Percentiles rank a stretch among this genome's conserved stretches.
Evolutionary conservation across 495 filamentous ascomycete species (phyloP).

Genomic region (Bathelium albidoporum): DNA sequence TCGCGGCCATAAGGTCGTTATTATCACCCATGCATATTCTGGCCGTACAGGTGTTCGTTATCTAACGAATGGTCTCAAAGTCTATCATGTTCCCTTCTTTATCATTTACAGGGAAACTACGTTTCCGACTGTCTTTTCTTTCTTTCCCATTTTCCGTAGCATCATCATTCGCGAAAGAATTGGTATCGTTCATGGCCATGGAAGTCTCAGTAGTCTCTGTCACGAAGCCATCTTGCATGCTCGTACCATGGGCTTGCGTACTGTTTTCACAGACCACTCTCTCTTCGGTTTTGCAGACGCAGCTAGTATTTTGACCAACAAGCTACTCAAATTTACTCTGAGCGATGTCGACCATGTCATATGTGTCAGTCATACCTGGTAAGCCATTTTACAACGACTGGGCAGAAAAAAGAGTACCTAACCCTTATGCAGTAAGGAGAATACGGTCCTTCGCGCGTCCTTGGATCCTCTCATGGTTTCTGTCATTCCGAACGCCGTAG

Average conservation of each 20-base stretch:
- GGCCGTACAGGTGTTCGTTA: conserved; percentile 90
- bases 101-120: conserved; percentile 89
- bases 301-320: conserved; percentile 91
- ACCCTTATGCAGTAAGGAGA: conserved; percentile 66
- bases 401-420: neutral
- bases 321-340: conserved; percentile 86
- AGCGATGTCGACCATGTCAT: conserved; percentile 98
- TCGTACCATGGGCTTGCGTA: conserved; percentile 88
- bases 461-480: conserved; percentile 95
- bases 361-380: conserved; percentile 97
- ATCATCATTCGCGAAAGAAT: conserved; percentile 89
- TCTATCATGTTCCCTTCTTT: conserved; percentile 93
- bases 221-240: conserved; percentile 93
- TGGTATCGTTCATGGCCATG: conserved; percentile 95
- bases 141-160: conserved; percentile 93
- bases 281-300: conserved; percentile 96
- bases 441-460: conserved; percentile 89
- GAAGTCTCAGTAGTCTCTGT: conserved; percentile 79
- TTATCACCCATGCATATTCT: conserved; percentile 94
- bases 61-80: conserved; percentile 93
- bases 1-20: conserved; percentile 93
- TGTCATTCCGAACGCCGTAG: conserved; percentile 93
- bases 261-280: conserved; percentile 97
- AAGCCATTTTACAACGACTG: conserved; percentile 18
- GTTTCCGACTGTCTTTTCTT: conserved; percentile 97